These are phyloP conservation scores for Tylopilus plumbeoviolaceoides DNA, from an alignment of 768 basidiomycete genomes.

Conservation along the genomic window DNA sequence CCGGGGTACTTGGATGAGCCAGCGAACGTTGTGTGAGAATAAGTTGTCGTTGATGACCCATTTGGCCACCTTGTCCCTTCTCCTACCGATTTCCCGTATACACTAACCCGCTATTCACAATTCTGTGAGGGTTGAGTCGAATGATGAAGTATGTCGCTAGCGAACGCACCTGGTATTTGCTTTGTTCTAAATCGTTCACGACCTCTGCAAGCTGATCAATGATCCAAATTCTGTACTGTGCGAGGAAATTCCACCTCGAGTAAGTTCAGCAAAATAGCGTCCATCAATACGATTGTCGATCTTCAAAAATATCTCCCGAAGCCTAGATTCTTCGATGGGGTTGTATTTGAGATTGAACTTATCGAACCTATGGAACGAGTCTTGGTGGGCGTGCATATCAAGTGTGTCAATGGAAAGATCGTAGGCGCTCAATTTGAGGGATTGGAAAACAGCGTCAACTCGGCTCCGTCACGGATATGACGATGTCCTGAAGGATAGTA, in stretches of 20 bases:
- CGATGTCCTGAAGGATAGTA: conserved; percentile 66
- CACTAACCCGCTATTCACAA: conserved; percentile 95
- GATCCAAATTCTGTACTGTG: not conserved
- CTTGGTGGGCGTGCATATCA: conserved; percentile 98
- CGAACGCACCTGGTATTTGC: conserved; percentile 85
- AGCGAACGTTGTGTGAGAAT: conserved; percentile 94
- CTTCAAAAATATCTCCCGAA: conserved; percentile 97
- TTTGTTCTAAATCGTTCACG: conserved; percentile 96
- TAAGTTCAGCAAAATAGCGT: conserved; percentile 90
- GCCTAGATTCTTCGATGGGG: conserved; percentile 89
- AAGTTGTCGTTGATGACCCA: conserved; percentile 95
- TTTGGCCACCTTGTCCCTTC: conserved; percentile 98
- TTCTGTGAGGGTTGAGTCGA: conserved; percentile 46
- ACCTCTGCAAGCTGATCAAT: conserved; percentile 56
- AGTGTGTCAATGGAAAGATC: conserved; percentile 98
- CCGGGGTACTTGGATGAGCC: conserved; percentile 95
- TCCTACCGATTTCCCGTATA: conserved; percentile 76
- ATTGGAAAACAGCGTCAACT: conserved; percentile 96
- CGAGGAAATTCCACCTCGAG: conserved; percentile 55
- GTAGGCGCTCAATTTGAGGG: conserved; percentile 91
- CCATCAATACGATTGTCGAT: conserved; percentile 95
- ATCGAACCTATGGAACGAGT: conserved; percentile 98
- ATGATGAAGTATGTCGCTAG: not conserved
- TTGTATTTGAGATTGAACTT: conserved; percentile 98
- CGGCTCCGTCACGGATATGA: conserved; percentile 90